These are phyloP conservation scores for Delphinella strobiligena DNA, from an alignment of 2,329 filamentous ascomycete genomes.

Conservation along the genomic window DNA sequence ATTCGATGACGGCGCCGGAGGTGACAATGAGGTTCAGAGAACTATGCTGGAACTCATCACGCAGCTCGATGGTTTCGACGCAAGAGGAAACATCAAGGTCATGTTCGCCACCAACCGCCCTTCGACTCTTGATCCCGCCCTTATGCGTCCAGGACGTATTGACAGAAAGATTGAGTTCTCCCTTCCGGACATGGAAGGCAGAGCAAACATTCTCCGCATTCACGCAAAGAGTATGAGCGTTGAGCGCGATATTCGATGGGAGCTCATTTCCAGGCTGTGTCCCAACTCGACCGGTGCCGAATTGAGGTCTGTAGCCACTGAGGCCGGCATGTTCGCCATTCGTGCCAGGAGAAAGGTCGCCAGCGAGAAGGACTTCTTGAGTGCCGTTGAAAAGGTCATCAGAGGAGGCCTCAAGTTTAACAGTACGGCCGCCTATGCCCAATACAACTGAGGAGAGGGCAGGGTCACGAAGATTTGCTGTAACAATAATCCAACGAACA, in stretches of 20 bases:
- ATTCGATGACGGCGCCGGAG: conserved; percentile 92
- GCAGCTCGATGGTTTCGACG: conserved; percentile 91
- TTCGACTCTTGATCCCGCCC: conserved; percentile 86
- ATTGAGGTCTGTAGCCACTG: conserved; percentile 88
- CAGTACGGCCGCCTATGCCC: conserved; percentile 94
- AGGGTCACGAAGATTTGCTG: not conserved
- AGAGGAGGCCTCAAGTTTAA: conserved; percentile 99
- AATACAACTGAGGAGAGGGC: conserved; percentile 82
- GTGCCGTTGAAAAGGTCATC: conserved; percentile 98
- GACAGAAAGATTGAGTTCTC: conserved; percentile 99
- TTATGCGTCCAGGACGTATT: conserved; percentile 95
- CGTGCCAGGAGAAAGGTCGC: conserved; percentile 91
- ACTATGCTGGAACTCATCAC: conserved; percentile 98
- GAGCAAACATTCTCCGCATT: conserved; percentile 94
- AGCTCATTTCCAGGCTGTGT: conserved; percentile 91
- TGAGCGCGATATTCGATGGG: conserved; percentile 96
- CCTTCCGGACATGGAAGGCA: conserved; percentile 88
- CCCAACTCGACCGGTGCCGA: conserved; percentile 96
- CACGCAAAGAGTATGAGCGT: conserved; percentile 99
- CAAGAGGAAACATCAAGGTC: conserved; percentile 96
- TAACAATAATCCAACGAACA: not conserved
- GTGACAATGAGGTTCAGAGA: conserved; percentile 94
- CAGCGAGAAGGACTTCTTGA: conserved; percentile 96
- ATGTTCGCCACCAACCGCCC: conserved; percentile 99
- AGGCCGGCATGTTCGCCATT: conserved; percentile 98